phyloP scores from a whole-genome alignment of 345 rosid genomes.

The Eucalyptus tenuipes region DNA sequence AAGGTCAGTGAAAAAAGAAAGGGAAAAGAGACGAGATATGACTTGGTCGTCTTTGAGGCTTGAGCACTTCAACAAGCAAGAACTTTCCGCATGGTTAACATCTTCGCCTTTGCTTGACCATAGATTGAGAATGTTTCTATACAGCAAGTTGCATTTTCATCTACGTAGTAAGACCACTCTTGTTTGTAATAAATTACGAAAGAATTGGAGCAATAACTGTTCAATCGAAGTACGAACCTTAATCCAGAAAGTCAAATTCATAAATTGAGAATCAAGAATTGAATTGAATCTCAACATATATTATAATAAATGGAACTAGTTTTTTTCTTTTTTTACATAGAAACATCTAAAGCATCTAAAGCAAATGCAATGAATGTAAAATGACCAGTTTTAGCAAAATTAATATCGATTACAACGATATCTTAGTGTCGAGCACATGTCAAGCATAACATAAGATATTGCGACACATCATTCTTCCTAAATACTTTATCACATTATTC shows the following conservation, averaged over 20 bases:
- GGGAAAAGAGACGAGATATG: neutral
- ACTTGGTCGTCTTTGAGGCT: neutral
- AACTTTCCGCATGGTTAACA: neutral
- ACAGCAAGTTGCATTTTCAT: neutral
- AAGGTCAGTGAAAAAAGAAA: neutral
- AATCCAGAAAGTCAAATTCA: rapidly evolving
- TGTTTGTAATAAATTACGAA: neutral
- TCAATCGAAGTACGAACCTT: neutral
- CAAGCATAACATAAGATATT: neutral
- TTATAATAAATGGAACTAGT: neutral
- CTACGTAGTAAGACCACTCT: neutral
- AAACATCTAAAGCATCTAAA: neutral
- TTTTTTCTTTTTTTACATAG: too few species aligned
- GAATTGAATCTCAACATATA: neutral
- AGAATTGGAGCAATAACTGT: neutral
- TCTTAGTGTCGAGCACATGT: neutral
- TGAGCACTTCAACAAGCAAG: neutral
- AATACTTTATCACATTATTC: neutral
- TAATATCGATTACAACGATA: neutral
- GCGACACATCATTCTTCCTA: neutral
- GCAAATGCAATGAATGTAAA: neutral
- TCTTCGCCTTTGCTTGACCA: neutral
- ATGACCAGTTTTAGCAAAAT: neutral
- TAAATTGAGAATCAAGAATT: neutral
- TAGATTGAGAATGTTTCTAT: neutral